phyloP scores from a whole-genome alignment of 1,284 basidiomycete species.

The Sutorius eximius region DNA sequence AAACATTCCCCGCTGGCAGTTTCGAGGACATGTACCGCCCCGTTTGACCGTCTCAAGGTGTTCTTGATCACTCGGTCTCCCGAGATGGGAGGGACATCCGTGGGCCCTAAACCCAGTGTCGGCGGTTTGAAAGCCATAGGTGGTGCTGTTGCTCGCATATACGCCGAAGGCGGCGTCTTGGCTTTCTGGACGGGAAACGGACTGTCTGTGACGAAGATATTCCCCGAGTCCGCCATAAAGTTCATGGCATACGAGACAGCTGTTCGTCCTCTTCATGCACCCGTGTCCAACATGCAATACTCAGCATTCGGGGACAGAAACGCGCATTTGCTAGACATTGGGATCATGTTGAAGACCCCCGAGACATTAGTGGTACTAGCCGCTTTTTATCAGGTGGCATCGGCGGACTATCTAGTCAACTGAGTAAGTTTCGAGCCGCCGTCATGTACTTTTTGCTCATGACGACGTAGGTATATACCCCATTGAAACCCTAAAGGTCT shows the following conservation, averaged over 20 bases:
- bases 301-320: conserved; percentile 58
- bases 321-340: conserved; percentile 90
- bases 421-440: conserved; percentile 55
- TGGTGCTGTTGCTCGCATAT: conserved; percentile 77
- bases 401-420: conserved; percentile 92
- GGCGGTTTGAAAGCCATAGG: conserved; percentile 69
- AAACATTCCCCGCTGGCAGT: conserved; percentile 47
- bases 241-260: conserved; percentile 95
- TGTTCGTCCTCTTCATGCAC: conserved; percentile 47
- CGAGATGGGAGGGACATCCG: conserved; percentile 58
- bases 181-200: conserved; percentile 95
- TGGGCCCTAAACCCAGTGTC: conserved; percentile 47
- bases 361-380: conserved; percentile 88
- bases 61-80: conserved; percentile 90
- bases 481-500: conserved; percentile 82
- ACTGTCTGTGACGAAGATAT: conserved; percentile 86
- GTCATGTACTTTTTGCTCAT: conserved; percentile 10
- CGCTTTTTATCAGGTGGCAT: conserved; percentile 95
- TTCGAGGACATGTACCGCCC: conserved; percentile 94
- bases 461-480: conserved; percentile 78
- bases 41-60: conserved; percentile 96
- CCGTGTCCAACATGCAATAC: conserved; percentile 12
- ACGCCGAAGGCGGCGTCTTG: conserved; percentile 81
- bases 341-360: conserved; percentile 86
- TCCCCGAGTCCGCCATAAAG: conserved; percentile 98